A percentile compares a stretch with the other conserved stretches of the same genome.
Conservation (phyloP, 73 alveolate species). For the Diophrys sp. region DNA sequence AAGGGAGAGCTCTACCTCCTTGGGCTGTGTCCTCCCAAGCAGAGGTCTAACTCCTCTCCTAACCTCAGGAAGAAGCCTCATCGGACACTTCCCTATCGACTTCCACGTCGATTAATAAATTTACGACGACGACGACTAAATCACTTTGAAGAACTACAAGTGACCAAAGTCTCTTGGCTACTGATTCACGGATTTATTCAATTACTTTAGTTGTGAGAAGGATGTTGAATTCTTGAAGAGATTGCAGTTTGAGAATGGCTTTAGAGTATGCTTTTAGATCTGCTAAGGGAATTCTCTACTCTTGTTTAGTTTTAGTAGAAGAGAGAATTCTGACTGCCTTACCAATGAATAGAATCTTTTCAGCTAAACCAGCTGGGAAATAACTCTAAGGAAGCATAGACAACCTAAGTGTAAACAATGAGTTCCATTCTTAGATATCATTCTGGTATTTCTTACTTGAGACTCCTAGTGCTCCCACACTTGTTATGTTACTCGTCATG, state of each 20-base stretch:
- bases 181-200: conserved; percentile 79
- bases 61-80: no score
- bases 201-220: conserved; percentile 75
- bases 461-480: conserved; percentile 1
- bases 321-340: conserved; percentile 86
- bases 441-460: neutral
- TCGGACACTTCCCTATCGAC: no score
- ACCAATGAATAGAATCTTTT: conserved; percentile 85
- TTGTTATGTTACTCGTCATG: neutral
- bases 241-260: conserved; percentile 69
- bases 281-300: conserved; percentile 68
- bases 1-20: no score
- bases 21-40: no score
- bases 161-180: conserved; percentile 78
- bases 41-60: no score
- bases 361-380: conserved; percentile 81
- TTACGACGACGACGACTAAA: no score
- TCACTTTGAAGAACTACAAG: conserved; percentile 81
- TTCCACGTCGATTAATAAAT: no score
- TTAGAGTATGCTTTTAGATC: conserved; percentile 78
- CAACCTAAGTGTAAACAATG: conserved; percentile 49
- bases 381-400: conserved; percentile 70
- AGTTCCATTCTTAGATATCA: conserved; percentile 56
- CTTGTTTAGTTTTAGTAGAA: conserved; percentile 63
- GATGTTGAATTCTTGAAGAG: conserved; percentile 67